A percentile compares a stretch with the other conserved stretches of the same genome.
phyloP scores from a whole-genome alignment of 2,329 filamentous ascomycete species.

The Xylaria arbuscula region DNA sequence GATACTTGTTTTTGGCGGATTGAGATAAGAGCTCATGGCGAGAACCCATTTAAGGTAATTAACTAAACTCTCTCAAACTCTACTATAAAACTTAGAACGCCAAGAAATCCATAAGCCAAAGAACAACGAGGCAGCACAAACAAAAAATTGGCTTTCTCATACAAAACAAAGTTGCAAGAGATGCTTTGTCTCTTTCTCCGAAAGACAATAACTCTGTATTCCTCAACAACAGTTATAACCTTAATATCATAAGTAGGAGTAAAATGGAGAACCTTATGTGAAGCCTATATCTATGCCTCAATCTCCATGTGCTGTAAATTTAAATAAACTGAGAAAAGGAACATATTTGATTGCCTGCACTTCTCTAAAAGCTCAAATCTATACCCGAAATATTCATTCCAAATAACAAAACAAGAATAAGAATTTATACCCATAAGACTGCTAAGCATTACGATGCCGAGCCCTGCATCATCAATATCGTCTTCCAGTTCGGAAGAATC shows the following conservation, averaged over 20 bases:
- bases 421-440: not conserved
- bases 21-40: too few relatives aligned
- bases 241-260: not conserved
- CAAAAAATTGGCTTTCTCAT: too few relatives aligned
- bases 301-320: not conserved
- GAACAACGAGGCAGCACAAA: too few relatives aligned
- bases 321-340: not conserved
- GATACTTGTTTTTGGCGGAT: too few relatives aligned
- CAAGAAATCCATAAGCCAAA: too few relatives aligned
- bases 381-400: not conserved
- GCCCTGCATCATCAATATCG: slow-evolving; percentile 1
- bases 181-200: not conserved
- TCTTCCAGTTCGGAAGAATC: slow-evolving; percentile 34
- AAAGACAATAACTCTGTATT: not conserved
- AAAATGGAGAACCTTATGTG: not conserved
- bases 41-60: too few relatives aligned
- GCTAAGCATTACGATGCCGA: slow-evolving; percentile 14
- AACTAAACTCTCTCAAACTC: too few relatives aligned
- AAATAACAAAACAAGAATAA: not conserved
- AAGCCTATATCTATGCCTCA: slow-evolving; percentile 2
- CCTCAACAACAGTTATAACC: not conserved
- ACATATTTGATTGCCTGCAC: not conserved
- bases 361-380: not conserved
- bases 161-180: not conserved
- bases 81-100: too few relatives aligned